Percentiles rank a stretch among this genome's conserved stretches.
Conservation (phyloP, 805 yeast species). For the Zygosaccharomyces rouxii region DNA sequence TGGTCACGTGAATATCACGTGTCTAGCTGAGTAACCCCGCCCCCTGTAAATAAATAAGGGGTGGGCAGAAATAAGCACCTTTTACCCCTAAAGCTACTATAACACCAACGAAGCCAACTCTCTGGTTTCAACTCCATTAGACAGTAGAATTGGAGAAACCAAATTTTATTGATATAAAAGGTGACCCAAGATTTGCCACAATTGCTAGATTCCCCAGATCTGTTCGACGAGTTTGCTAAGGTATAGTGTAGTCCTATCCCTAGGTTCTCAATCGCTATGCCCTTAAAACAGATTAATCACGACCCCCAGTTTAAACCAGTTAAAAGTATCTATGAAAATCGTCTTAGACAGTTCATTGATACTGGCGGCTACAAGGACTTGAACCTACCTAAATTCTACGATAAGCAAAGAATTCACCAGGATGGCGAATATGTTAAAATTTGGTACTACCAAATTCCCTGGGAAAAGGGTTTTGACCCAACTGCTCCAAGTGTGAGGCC, state of each 20-base stretch:
- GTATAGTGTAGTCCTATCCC: neutral
- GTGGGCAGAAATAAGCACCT: neutral
- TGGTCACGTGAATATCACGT: no score
- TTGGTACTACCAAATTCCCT: constrained; percentile 71
- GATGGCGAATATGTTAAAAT: constrained; percentile 49
- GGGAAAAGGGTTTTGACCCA: constrained; percentile 40
- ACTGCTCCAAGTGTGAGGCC: constrained; percentile 36
- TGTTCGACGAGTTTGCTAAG: neutral
- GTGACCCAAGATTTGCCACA: no score
- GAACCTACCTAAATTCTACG: constrained; percentile 80
- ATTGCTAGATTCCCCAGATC: no score
- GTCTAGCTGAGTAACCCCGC: neutral
- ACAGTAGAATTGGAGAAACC: no score
- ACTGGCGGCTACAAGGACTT: constrained; percentile 71
- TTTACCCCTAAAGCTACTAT: neutral
- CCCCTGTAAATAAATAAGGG: neutral
- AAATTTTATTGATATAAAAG: no score
- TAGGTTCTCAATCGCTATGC: constrained; percentile 9
- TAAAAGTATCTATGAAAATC: constrained; percentile 50
- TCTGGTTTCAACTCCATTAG: neutral
- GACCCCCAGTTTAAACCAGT: constrained; percentile 64
- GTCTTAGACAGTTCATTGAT: constrained; percentile 57
- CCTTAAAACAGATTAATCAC: constrained; percentile 27
- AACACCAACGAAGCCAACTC: neutral
- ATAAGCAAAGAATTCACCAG: constrained; percentile 45